phyloP scores from a whole-genome alignment of 2,329 filamentous ascomycete species.

The Fonsecaea erecta region DNA sequence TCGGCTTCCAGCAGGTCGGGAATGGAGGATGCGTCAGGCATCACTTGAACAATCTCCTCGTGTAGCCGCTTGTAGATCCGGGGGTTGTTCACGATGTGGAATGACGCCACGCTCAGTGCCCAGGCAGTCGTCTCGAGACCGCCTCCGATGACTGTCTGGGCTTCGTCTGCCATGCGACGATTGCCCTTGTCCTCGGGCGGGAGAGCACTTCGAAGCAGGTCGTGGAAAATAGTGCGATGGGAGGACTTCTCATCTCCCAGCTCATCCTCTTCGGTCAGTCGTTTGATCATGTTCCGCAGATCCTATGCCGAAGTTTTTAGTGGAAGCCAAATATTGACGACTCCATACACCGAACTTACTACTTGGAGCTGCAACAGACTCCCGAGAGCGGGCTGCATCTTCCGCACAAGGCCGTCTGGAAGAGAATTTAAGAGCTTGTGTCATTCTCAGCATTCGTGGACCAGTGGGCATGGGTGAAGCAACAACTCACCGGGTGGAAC shows the following conservation, averaged over 20 bases:
- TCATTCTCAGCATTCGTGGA: not conserved
- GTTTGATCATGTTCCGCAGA: constrained; percentile 32
- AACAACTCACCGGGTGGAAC: constrained; percentile 15
- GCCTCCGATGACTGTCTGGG: constrained; percentile 40
- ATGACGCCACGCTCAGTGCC: constrained; percentile 39
- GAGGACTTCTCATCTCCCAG: not conserved
- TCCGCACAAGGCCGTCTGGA: constrained; percentile 2
- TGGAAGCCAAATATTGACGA: not conserved
- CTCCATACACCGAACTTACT: not conserved
- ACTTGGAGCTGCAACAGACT: constrained; percentile 1
- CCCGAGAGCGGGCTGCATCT: constrained; percentile 9
- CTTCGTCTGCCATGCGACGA: constrained; percentile 41
- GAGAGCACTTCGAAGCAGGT: constrained; percentile 39
- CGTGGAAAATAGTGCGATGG: constrained; percentile 39
- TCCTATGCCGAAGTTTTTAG: constrained; percentile 21
- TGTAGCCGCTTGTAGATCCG: constrained; percentile 28
- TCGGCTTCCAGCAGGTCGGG: constrained; percentile 44
- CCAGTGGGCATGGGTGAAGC: not conserved
- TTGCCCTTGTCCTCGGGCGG: constrained; percentile 43
- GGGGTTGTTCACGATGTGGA: constrained; percentile 37
- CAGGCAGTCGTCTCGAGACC: constrained; percentile 43
- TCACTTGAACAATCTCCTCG: constrained; percentile 28
- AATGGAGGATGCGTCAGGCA: constrained; percentile 19
- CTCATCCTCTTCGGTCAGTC: constrained; percentile 21
- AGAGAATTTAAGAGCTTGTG: constrained; percentile 8